These are phyloP conservation scores for Metschnikowia gelsemii DNA, from an alignment of 805 yeast genomes.

Conservation along the genomic window DNA sequence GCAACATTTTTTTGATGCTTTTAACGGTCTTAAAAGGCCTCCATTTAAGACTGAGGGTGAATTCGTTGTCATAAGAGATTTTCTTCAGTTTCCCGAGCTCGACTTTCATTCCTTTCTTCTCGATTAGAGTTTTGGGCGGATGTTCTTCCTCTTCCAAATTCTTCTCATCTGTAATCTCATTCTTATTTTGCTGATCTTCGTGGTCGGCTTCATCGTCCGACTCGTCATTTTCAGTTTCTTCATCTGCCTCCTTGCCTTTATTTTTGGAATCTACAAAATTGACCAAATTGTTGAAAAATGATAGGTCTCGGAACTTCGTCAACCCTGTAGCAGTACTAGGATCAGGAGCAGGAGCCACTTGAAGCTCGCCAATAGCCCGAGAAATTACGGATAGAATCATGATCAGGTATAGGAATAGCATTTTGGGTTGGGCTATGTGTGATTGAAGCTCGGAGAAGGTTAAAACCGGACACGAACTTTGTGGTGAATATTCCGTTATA, in stretches of 20 bases:
- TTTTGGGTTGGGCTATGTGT: no score
- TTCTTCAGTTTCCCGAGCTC: constrained; percentile 7
- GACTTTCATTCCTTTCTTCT: constrained; percentile 5
- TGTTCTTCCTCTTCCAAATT: neutral
- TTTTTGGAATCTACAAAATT: constrained; percentile 10
- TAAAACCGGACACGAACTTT: no score
- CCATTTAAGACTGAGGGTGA: constrained; percentile 17
- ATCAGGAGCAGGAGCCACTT: constrained; percentile 3
- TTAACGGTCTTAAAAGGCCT: constrained; percentile 12
- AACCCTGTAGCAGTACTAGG: constrained; percentile 1
- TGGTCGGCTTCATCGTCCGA: neutral
- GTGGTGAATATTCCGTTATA: no score
- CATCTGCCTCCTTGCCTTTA: neutral
- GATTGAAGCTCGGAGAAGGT: no score
- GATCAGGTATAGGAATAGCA: neutral
- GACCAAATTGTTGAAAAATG: constrained; percentile 11
- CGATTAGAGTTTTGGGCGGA: constrained; percentile 3
- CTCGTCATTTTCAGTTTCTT: neutral
- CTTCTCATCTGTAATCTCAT: neutral
- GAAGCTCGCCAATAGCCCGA: constrained; percentile 1
- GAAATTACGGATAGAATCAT: neutral
- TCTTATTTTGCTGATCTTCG: neutral
- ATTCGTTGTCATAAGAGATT: constrained; percentile 10
- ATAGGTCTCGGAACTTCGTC: constrained; percentile 9
- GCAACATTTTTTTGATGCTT: constrained; percentile 13